Evolutionary conservation across 2,329 filamentous ascomycete genomes (phyloP).

Genomic region (Colletotrichum caudatum): DNA sequence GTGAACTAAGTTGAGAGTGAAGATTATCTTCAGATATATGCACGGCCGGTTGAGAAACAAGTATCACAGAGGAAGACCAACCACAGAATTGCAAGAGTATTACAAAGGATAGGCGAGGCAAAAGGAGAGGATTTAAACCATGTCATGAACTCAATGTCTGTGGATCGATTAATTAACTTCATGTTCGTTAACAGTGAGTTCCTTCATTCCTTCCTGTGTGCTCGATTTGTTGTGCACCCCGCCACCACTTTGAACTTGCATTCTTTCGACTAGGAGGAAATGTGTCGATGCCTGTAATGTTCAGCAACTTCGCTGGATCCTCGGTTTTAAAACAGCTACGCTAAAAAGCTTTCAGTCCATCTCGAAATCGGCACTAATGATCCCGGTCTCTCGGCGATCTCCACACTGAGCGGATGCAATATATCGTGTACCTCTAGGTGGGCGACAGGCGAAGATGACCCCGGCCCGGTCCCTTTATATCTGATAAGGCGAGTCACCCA

Average conservation of each 20-base stretch:
- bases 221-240: neutral
- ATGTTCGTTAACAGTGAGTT: neutral
- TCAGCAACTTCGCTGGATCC: too few species aligned
- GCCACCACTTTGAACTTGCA: neutral
- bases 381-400: constrained; percentile 13
- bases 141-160: neutral
- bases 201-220: neutral
- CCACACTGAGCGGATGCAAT: constrained; percentile 15
- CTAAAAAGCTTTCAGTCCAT: neutral
- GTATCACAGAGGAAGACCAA: neutral
- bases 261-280: neutral
- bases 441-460: neutral
- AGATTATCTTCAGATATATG: neutral
- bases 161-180: too few species aligned
- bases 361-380: constrained; percentile 8
- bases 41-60: neutral
- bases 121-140: neutral
- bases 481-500: neutral
- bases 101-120: neutral
- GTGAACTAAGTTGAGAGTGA: neutral
- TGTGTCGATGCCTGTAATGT: too few species aligned
- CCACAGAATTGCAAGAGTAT: neutral
- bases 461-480: neutral
- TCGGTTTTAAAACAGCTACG: neutral
- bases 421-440: neutral